Conservation (phyloP, 306 rosid species). For the Senna tora region DNA sequence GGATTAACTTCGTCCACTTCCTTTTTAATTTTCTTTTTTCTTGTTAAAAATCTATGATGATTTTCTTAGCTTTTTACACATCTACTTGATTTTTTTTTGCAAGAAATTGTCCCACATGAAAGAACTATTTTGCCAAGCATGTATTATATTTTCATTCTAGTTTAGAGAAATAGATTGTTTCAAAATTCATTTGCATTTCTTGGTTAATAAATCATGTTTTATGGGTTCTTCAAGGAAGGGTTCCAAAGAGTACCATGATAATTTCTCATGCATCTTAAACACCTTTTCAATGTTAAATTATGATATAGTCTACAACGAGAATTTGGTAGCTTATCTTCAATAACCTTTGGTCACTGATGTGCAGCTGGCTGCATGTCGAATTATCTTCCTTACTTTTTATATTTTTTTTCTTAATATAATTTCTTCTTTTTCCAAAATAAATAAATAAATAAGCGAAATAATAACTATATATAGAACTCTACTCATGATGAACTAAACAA, state of each 20-base stretch:
- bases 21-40: not conserved
- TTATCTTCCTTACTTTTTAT: not conserved
- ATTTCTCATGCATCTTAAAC: not conserved
- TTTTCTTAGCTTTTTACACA: slow-evolving; percentile 2
- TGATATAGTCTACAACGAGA: not conserved
- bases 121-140: not conserved
- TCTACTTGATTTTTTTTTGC: not conserved
- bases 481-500: slow-evolving; percentile 3
- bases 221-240: slow-evolving; percentile 8
- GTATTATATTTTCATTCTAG: not conserved
- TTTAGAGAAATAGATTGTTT: not conserved
- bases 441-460: not conserved
- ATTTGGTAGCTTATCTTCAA: not conserved
- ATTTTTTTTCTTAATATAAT: no score
- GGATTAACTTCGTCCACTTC: not conserved
- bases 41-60: not conserved
- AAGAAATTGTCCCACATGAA: not conserved
- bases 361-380: not conserved
- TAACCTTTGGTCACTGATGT: slow-evolving; percentile 6
- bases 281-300: not conserved
- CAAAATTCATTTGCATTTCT: not conserved
- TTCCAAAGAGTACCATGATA: not conserved
- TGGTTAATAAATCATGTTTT: not conserved
- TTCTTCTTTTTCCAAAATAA: not conserved
- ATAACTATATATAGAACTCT: slow-evolving; percentile 13